Evolutionary conservation across 768 basidiomycete species (phyloP).

Genomic region (Lactarius vividus): DNA sequence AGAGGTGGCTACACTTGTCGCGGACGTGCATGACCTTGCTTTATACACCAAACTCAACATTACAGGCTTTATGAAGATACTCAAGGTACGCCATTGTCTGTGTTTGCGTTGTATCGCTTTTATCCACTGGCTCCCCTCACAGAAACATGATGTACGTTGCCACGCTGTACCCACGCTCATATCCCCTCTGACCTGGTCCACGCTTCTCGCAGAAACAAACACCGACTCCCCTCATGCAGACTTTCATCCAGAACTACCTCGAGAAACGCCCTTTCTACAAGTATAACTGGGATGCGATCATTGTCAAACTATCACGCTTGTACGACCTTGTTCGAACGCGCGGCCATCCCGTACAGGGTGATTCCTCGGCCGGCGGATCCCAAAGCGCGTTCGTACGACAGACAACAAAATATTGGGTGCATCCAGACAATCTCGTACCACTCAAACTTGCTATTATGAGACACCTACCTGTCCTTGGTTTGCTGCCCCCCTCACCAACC

Average conservation of each 20-base stretch:
- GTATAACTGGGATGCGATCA: slow-evolving; percentile 93
- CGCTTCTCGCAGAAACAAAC: slow-evolving; percentile 80
- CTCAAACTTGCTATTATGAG: slow-evolving; percentile 91
- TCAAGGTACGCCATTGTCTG: slow-evolving; percentile 58
- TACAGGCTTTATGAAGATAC: slow-evolving; percentile 97
- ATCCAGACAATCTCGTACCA: slow-evolving; percentile 91
- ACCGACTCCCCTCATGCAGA: slow-evolving; percentile 70
- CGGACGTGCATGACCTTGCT: slow-evolving; percentile 87
- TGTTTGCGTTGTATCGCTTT: neutral
- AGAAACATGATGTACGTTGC: slow-evolving; percentile 88
- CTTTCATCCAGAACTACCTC: slow-evolving; percentile 88
- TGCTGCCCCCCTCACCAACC: slow-evolving; percentile 27
- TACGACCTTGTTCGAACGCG: slow-evolving; percentile 95
- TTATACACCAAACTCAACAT: slow-evolving; percentile 96
- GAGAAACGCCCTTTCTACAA: slow-evolving; percentile 96
- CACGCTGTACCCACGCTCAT: neutral
- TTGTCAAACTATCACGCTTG: slow-evolving; percentile 91
- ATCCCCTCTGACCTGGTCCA: slow-evolving; percentile 1
- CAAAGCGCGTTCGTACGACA: slow-evolving; percentile 98
- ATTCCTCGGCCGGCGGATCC: slow-evolving; percentile 88
- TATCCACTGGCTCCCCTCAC: neutral
- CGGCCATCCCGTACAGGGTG: slow-evolving; percentile 92
- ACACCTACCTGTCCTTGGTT: slow-evolving; percentile 91
- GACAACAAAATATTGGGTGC: slow-evolving; percentile 99
- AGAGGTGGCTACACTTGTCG: slow-evolving; percentile 91